Evolutionary conservation across 225 moss, liverwort and hornwort genomes (phyloP).

Genomic region (Straminergon stramineum): DNA sequence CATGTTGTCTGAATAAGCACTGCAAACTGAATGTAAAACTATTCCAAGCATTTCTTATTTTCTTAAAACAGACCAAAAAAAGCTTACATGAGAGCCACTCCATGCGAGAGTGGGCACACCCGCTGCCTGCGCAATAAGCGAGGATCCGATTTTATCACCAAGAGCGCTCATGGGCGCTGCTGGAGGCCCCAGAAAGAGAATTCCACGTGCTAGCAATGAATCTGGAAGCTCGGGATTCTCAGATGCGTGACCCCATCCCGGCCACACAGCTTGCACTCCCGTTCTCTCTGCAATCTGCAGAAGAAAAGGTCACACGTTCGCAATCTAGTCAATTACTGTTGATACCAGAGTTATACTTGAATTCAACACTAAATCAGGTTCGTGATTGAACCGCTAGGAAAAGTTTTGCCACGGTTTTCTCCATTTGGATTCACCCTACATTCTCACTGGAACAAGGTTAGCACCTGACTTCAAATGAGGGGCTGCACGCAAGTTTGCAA

Average conservation of each 20-base stretch:
- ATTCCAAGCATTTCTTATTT: not conserved
- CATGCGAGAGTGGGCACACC: constrained; percentile 94
- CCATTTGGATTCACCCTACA: not conserved
- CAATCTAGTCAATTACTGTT: not conserved
- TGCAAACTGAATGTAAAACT: not conserved
- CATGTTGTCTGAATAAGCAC: not conserved
- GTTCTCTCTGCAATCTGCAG: constrained; percentile 90
- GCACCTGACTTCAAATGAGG: not conserved
- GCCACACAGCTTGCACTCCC: constrained; percentile 95
- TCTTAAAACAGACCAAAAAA: not conserved
- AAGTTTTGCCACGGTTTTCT: not conserved
- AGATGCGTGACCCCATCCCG: constrained; percentile 98
- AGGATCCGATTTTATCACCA: constrained; percentile 96
- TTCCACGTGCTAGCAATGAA: constrained; percentile 59
- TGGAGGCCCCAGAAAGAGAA: constrained; percentile 87
- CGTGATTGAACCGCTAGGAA: not conserved
- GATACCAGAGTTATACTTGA: not conserved
- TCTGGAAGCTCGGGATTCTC: constrained; percentile 90
- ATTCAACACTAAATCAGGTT: not conserved
- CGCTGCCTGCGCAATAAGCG: constrained; percentile 92
- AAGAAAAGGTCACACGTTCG: not conserved
- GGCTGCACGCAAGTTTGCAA: not conserved
- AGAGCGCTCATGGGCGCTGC: constrained; percentile 94
- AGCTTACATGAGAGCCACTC: constrained; percentile 84
- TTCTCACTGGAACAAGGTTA: not conserved